Percentiles rank a stretch among this genome's conserved stretches.
Evolutionary conservation across 768 basidiomycete species (phyloP).

Genomic region (Amanita exitialis): DNA sequence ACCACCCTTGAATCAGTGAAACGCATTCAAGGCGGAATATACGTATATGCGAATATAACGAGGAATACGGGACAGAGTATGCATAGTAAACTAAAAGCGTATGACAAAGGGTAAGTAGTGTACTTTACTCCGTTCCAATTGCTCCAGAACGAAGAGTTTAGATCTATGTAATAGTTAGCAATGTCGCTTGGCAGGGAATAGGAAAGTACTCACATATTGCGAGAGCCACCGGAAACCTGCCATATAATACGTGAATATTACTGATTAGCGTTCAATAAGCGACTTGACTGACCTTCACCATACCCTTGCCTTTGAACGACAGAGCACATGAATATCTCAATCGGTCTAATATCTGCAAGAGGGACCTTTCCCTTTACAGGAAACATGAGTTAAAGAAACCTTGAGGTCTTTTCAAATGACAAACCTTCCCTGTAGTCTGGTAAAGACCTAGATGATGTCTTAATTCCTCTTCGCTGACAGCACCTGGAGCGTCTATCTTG

Average conservation of each 20-base stretch:
- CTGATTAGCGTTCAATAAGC: neutral
- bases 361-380: slow-evolving; percentile 83
- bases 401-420: slow-evolving; percentile 9
- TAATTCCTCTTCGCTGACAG: slow-evolving; percentile 95
- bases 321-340: slow-evolving; percentile 99
- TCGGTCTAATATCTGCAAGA: slow-evolving; percentile 92
- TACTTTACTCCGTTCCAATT: neutral
- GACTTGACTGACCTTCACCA: slow-evolving; percentile 67
- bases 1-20: neutral
- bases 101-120: neutral
- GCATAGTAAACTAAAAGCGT: neutral
- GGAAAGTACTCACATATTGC: slow-evolving; percentile 73
- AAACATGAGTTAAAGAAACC: neutral
- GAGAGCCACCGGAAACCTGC: slow-evolving; percentile 91
- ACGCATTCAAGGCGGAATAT: neutral
- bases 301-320: slow-evolving; percentile 99
- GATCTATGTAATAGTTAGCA: slow-evolving; percentile 2
- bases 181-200: neutral
- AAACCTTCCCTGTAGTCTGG: slow-evolving; percentile 98
- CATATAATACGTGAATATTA: slow-evolving; percentile 7
- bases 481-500: slow-evolving; percentile 98
- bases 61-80: neutral
- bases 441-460: slow-evolving; percentile 92
- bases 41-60: neutral
- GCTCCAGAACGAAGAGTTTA: neutral